Evolutionary conservation across 306 rosid genomes (phyloP), one percentile per base, ranked within the genome.

Genomic region (Medicago truncatula): DNA sequence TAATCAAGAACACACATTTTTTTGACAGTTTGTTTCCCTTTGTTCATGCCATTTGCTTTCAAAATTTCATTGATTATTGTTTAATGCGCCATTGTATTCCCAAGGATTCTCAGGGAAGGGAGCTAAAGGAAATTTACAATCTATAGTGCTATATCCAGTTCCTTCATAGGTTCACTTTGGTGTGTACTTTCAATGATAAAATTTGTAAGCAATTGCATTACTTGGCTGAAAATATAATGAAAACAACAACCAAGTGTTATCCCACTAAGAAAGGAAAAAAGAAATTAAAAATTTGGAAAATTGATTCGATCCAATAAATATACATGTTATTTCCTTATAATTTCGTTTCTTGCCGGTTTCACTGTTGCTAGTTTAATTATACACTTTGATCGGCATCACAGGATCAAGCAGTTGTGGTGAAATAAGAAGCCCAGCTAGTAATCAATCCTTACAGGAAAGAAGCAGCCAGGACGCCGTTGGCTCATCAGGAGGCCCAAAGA

Each of bases 371-470:
- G 66, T 28, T 60, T 71, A 69, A 81, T 77, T 39, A 28, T 70
- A 38, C 36, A 81, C 11, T 76, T 69, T 67, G 49, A 40, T 69
- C 20, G 25, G 7, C 72, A 46, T 84, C 40, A 34, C 89, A 96
- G 99, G 98, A 83, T 84, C 97, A 58, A 73, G 85, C 80, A 83
- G 88, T 44, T 62, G 74, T 49, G 85, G 91, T 0, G 98, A 92
- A 84, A 85, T 83, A 68, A 88, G 80, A 77, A 90, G 96, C 81
- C 87, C 86, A 1, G 81, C 78, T 11, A 77, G 91, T 38, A 86
- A 63, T 52, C 92, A 83, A 49, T 76, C 63, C 4, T 38, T 41
- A 36, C 92, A 72, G 50, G 97, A 92, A 34, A 70, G 50, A 78
- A 81, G 84, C 86, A 80, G 44, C 47, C 88, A 76, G 44, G 96